phyloP scores from a whole-genome alignment of 2,329 filamentous ascomycete species.

The Calonectria pteridis region DNA sequence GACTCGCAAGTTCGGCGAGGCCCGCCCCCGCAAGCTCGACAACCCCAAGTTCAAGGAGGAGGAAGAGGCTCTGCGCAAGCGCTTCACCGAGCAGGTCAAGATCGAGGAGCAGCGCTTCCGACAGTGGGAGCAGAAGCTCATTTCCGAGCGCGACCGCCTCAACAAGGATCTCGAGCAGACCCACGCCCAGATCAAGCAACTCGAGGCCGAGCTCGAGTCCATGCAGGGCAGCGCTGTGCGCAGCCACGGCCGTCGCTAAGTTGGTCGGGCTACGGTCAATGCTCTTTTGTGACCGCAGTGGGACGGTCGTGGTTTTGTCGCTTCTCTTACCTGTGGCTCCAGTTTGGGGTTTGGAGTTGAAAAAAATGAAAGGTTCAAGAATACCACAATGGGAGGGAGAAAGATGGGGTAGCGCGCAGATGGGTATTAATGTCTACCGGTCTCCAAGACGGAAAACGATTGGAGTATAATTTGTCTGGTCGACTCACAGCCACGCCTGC shows the following conservation, averaged over 20 bases:
- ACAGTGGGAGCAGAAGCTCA: constrained; percentile 99
- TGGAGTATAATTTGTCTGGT: constrained; percentile 31
- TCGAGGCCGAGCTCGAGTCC: constrained; percentile 91
- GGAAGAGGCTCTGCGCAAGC: constrained; percentile 97
- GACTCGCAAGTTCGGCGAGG: constrained; percentile 99
- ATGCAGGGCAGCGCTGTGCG: constrained; percentile 93
- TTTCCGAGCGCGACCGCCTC: constrained; percentile 96
- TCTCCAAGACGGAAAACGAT: constrained; percentile 29
- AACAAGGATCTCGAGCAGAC: constrained; percentile 99
- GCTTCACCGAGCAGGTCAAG: constrained; percentile 99
- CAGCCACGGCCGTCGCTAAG: constrained; percentile 91
- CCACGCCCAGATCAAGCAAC: constrained; percentile 91
- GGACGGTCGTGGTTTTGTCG: constrained; percentile 44
- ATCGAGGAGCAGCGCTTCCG: constrained; percentile 99
- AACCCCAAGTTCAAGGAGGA: constrained; percentile 99
- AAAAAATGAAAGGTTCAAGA: constrained; percentile 48
- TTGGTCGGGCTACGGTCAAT: constrained; percentile 22
- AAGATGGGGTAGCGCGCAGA: constrained; percentile 42
- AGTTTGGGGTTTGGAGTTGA: constrained; percentile 52
- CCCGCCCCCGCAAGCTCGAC: constrained; percentile 95
- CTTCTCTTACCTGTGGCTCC: constrained; percentile 46
- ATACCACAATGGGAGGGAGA: constrained; percentile 46
- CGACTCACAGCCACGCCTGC: constrained; percentile 38
- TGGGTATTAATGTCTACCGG: constrained; percentile 47
- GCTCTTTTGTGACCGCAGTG: constrained; percentile 44